Percentiles rank a stretch among this genome's conserved stretches.
Conservation (phyloP, 345 rosid species). For the Sonneratia alba region DNA sequence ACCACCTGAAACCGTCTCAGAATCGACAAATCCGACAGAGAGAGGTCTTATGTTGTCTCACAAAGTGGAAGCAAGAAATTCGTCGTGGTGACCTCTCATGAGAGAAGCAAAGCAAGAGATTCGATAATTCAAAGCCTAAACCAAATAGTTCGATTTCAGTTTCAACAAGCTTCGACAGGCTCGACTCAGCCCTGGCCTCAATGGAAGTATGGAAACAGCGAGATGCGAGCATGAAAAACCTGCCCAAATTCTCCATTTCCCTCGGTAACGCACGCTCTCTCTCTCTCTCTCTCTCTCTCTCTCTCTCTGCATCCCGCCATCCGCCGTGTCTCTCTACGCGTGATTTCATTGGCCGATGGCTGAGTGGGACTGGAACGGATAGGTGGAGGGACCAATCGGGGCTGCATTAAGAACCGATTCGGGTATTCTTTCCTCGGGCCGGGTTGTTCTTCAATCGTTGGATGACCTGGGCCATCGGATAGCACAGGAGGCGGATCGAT, state of each 20-base stretch:
- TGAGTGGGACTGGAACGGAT: not conserved
- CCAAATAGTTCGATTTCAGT: not conserved
- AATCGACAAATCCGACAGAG: not conserved
- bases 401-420: not conserved
- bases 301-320: not conserved
- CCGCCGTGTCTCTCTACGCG: not conserved
- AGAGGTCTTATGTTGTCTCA: not conserved
- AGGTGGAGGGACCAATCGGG: not conserved
- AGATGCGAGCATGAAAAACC: not conserved
- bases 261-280: not conserved
- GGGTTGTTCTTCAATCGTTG: conserved; percentile 8
- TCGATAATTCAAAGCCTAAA: not conserved
- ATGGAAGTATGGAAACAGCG: not conserved
- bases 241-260: not conserved
- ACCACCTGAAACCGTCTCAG: not conserved
- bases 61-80: not conserved
- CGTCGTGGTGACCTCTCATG: not conserved
- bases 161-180: not conserved
- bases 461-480: conserved; percentile 23
- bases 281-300: not conserved
- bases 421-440: not conserved
- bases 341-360: conserved; percentile 7
- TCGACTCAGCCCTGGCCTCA: not conserved
- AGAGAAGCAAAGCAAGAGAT: not conserved
- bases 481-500: conserved; percentile 15